These are phyloP conservation scores for Hsuehochloa calcarea DNA, from an alignment of 176 grass and related monocot genomes.

Conservation along the genomic window DNA sequence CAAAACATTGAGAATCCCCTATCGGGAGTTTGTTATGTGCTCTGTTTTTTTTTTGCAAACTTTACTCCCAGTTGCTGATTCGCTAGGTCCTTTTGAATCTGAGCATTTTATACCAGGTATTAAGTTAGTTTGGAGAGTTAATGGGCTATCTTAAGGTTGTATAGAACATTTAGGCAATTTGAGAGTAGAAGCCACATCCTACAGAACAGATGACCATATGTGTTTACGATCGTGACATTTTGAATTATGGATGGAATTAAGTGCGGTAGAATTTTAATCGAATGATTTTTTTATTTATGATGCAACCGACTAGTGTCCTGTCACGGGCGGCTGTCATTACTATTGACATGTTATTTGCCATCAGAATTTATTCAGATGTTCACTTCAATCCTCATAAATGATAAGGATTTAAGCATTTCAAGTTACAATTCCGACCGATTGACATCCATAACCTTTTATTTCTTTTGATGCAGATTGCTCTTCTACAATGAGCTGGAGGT, in stretches of 20 bases:
- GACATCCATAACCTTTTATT: background rate
- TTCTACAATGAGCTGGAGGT: slow-evolving; percentile 69
- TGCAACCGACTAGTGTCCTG: background rate
- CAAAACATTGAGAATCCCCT: too few relatives aligned
- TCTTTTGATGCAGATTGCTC: slow-evolving; percentile 29
- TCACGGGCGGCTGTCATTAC: background rate
- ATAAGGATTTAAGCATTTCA: background rate
- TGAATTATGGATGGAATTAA: background rate
- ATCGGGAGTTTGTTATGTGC: background rate
- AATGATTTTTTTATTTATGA: background rate
- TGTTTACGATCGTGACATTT: background rate
- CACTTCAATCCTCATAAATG: background rate
- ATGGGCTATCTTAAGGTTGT: background rate
- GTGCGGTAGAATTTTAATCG: background rate
- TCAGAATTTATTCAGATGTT: background rate
- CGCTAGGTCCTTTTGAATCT: background rate
- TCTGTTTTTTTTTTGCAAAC: background rate
- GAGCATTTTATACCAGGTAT: background rate
- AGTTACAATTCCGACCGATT: background rate
- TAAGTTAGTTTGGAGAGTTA: background rate
- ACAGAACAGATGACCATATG: background rate
- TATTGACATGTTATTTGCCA: background rate
- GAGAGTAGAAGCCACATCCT: background rate
- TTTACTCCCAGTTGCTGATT: background rate
- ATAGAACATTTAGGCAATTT: background rate